Conservation (phyloP, 495 filamentous ascomycete genomes). For the Chaetomium fimeti region DNA sequence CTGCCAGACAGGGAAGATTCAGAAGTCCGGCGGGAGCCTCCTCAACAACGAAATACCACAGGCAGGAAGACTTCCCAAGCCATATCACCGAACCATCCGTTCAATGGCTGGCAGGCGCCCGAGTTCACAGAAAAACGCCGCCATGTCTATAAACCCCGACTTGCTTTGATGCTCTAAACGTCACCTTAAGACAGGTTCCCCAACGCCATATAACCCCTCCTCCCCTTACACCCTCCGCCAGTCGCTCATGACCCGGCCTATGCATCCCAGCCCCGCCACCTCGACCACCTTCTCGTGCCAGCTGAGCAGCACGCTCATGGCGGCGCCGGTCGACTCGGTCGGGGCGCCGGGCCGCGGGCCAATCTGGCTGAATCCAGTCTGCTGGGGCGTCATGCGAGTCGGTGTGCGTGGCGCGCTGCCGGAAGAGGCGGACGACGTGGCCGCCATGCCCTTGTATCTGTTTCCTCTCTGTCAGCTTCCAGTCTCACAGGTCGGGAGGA, state of each 20-base stretch:
- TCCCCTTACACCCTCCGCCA: constrained; percentile 76
- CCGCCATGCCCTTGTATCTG: constrained; percentile 83
- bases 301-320: constrained; percentile 89
- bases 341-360: constrained; percentile 60
- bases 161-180: not conserved
- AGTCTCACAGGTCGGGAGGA: not conserved
- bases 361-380: constrained; percentile 81
- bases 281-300: constrained; percentile 97
- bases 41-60: not conserved
- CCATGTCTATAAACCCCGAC: constrained; percentile 13
- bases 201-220: constrained; percentile 1
- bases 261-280: constrained; percentile 79
- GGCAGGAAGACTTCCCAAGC: not conserved
- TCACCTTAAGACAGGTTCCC: not conserved
- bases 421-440: constrained; percentile 30
- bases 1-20: not conserved
- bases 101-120: not conserved
- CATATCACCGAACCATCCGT: not conserved
- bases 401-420: constrained; percentile 44
- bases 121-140: constrained; percentile 5
- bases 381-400: constrained; percentile 66
- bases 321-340: constrained; percentile 74
- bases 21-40: not conserved
- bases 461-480: not conserved
- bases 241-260: constrained; percentile 89